Conservation (phyloP, 768 basidiomycete species). For the Cyclocybe aegerita region DNA sequence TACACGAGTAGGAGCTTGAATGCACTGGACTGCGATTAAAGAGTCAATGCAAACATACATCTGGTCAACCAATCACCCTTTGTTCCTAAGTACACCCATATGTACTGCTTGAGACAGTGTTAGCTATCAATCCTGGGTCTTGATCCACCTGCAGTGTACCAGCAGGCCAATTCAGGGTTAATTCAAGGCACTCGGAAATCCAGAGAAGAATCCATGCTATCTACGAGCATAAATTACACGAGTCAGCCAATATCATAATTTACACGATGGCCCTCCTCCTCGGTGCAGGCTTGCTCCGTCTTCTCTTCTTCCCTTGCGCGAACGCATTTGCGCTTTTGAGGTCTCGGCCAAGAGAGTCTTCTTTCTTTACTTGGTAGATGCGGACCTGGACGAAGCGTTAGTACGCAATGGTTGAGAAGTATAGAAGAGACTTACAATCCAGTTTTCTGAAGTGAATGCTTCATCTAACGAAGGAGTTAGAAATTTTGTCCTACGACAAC, state of each 20-base stretch:
- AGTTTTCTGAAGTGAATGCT: constrained; percentile 99
- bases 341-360: constrained; percentile 88
- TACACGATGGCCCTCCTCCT: constrained; percentile 54
- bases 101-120: too few species aligned
- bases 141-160: too few species aligned
- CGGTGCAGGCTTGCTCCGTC: constrained; percentile 67
- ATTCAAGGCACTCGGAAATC: too few species aligned
- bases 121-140: too few species aligned
- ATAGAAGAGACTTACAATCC: constrained; percentile 71
- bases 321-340: constrained; percentile 87
- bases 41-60: too few species aligned
- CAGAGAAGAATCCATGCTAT: too few species aligned
- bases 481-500: neutral
- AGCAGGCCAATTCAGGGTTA: too few species aligned
- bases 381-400: constrained; percentile 64
- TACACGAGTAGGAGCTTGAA: too few species aligned
- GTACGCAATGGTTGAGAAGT: constrained; percentile 1
- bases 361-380: constrained; percentile 94
- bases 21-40: too few species aligned
- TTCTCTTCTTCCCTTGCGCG: constrained; percentile 84
- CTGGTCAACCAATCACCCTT: too few species aligned
- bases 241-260: constrained; percentile 5
- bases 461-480: constrained; percentile 65
- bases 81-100: too few species aligned
- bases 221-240: neutral